Percentiles rank a stretch among this genome's conserved stretches.
Evolutionary conservation across 164 flowering plant species (phyloP).

Genomic region (Amborella trichopoda): DNA sequence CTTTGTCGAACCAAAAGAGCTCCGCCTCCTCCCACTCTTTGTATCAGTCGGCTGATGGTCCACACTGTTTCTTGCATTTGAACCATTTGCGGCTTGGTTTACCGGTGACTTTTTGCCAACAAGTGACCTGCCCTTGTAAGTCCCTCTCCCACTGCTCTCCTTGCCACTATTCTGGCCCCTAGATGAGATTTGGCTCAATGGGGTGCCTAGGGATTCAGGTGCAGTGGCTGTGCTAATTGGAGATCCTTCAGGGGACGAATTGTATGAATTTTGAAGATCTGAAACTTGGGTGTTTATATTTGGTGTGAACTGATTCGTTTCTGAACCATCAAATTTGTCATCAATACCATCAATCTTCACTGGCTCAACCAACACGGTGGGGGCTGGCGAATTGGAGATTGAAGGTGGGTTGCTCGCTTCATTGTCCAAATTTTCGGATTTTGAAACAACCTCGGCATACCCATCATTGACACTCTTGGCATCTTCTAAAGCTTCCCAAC

Average conservation of each 20-base stretch:
- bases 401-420: slow-evolving; percentile 12
- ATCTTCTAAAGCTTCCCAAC: slow-evolving; percentile 13
- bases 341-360: slow-evolving; percentile 17
- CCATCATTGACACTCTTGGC: slow-evolving; percentile 3
- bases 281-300: slow-evolving; percentile 15
- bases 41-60: slow-evolving; percentile 47
- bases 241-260: slow-evolving; percentile 49
- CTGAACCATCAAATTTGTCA: slow-evolving; percentile 11
- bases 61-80: slow-evolving; percentile 34
- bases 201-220: slow-evolving; percentile 72
- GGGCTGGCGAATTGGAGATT: slow-evolving; percentile 7
- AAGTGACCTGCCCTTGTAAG: slow-evolving; percentile 28
- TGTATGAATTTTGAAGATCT: slow-evolving; percentile 10
- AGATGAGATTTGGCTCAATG: slow-evolving; percentile 62
- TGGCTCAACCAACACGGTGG: slow-evolving; percentile 12
- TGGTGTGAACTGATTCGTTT: slow-evolving; percentile 9
- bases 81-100: slow-evolving; percentile 28
- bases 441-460: slow-evolving; percentile 1
- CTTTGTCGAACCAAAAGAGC: slow-evolving; percentile 51
- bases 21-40: slow-evolving; percentile 53
- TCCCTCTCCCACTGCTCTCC: slow-evolving; percentile 25
- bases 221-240: slow-evolving; percentile 49
- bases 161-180: slow-evolving; percentile 31
- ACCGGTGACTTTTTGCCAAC: slow-evolving; percentile 40
- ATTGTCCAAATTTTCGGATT: slow-evolving; percentile 6